Base-by-base conservation (phyloP, 331 rosid genomes). In the Erythrophleum ivorense region DNA sequence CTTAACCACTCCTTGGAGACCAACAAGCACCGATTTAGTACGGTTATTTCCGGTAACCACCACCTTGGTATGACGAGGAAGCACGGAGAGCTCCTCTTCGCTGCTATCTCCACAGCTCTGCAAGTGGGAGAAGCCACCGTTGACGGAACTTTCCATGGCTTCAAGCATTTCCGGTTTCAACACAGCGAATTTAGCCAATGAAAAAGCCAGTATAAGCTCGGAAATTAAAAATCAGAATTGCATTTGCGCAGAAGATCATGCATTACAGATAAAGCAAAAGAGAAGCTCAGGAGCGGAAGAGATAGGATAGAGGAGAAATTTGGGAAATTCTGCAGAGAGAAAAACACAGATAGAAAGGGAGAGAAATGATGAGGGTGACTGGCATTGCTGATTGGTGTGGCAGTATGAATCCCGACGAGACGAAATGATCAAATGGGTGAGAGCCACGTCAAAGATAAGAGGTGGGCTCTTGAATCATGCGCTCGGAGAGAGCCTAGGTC, bases 1-100 rank as follows among this genome's bases (percentile, higher is more conserved):
- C 88, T 96, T 96, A 54, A 96, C 99, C 16, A 96, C 99, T 6
- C 99, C 99, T 81, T 87, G 98, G 3, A 96, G 97, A 75, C 99
- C 99, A 46, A 96, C 98, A 29, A 96, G 99, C 10, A 96, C 99
- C 11, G 99, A 96, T 86, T 96, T 96, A 63, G 99, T 96, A 34
- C 99, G 87, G 87, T 96, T 96, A 54, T 96, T 96, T 46, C 99
- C 99, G 1, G 99, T 96, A 0, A 96, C 99, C 33, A 96, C 97
- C 33, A 96, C 99, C 80, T 96, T 96, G 14, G 99, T 96, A 69
- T 96, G 99, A 62, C 97, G 98, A 73, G 99, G 99, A 14, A 96
- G 94, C 80, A 96, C 98, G 3, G 99, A 92, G 2, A 96, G 94
- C 91, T 96, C 99, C 81, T 96, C 99, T 57, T 96, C 99, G 45